phyloP scores from a whole-genome alignment of 306 rosid genomes.

The Glycine latifolia region DNA sequence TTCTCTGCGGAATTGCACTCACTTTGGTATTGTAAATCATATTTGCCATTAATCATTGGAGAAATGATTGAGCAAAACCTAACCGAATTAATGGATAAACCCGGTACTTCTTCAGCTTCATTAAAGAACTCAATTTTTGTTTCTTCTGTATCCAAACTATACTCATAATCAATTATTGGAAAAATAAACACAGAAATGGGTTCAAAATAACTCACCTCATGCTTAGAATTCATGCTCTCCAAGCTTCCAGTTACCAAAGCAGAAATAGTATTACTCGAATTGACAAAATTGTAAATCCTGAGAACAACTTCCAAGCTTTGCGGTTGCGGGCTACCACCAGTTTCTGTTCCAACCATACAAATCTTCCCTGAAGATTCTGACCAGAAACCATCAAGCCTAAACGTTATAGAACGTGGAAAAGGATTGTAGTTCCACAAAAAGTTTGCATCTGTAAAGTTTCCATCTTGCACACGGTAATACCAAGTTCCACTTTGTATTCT shows the following conservation, averaged over 20 bases:
- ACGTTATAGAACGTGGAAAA: neutral
- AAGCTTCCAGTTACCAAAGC: too few species aligned
- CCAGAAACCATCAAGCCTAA: constrained; percentile 55
- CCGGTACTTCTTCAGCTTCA: neutral
- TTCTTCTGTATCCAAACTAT: too few species aligned
- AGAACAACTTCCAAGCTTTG: neutral
- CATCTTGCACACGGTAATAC: too few species aligned
- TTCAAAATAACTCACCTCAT: too few species aligned
- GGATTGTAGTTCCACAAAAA: neutral
- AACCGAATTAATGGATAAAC: constrained; percentile 22
- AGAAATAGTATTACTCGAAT: too few species aligned
- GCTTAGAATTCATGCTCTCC: too few species aligned
- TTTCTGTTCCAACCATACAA: constrained; percentile 56
- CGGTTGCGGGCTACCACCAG: neutral
- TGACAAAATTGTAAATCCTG: too few species aligned
- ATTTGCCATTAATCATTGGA: neutral
- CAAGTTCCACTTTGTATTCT: too few species aligned
- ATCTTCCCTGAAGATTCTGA: constrained; percentile 48
- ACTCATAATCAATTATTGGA: too few species aligned
- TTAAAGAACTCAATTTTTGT: too few species aligned
- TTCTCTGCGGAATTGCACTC: constrained; percentile 47
- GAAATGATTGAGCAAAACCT: constrained; percentile 28
- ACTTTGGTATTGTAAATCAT: constrained; percentile 43
- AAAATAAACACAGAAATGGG: too few species aligned
- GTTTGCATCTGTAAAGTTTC: too few species aligned